Evolutionary conservation across 2,329 filamentous ascomycete genomes (phyloP).

Genomic region (Botrytis pseudocinerea): DNA sequence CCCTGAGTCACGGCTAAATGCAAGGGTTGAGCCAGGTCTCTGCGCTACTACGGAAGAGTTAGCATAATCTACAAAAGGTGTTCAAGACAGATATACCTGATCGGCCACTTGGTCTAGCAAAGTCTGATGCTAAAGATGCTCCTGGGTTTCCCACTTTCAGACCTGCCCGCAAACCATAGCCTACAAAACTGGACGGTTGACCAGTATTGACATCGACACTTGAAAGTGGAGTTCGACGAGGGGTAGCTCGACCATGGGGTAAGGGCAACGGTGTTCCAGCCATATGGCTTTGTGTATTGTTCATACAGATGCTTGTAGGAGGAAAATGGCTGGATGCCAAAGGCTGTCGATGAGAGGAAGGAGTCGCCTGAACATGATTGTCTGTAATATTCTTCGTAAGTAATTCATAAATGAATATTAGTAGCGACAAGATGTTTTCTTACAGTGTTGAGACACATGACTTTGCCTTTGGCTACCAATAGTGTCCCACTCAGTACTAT

Average conservation of each 20-base stretch:
- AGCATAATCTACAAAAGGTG: background rate
- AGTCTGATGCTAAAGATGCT: conserved; percentile 23
- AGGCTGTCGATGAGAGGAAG: conserved; percentile 40
- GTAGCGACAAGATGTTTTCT: background rate
- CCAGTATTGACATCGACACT: conserved; percentile 29
- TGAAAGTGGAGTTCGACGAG: conserved; percentile 31
- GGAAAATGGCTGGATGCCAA: conserved; percentile 28
- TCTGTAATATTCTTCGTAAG: conserved; percentile 25
- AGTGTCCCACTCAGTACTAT: conserved; percentile 31
- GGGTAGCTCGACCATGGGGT: conserved; percentile 28
- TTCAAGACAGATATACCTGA: conserved; percentile 32
- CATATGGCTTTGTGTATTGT: conserved; percentile 29
- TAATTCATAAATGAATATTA: background rate
- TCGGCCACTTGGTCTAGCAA: conserved; percentile 29
- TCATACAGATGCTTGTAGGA: conserved; percentile 27
- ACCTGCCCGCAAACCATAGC: conserved; percentile 42
- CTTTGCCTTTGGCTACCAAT: conserved; percentile 32
- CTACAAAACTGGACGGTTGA: conserved; percentile 33
- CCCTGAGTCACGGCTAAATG: conserved; percentile 24
- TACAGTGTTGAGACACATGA: conserved; percentile 26
- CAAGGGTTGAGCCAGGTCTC: conserved; percentile 28
- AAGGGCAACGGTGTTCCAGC: conserved; percentile 30
- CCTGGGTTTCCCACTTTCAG: conserved; percentile 40
- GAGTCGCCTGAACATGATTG: conserved; percentile 34
- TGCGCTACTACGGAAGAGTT: conserved; percentile 33